Evolutionary conservation across 1,284 basidiomycete species (phyloP).

Genomic region (Entoloma clypeatum): DNA sequence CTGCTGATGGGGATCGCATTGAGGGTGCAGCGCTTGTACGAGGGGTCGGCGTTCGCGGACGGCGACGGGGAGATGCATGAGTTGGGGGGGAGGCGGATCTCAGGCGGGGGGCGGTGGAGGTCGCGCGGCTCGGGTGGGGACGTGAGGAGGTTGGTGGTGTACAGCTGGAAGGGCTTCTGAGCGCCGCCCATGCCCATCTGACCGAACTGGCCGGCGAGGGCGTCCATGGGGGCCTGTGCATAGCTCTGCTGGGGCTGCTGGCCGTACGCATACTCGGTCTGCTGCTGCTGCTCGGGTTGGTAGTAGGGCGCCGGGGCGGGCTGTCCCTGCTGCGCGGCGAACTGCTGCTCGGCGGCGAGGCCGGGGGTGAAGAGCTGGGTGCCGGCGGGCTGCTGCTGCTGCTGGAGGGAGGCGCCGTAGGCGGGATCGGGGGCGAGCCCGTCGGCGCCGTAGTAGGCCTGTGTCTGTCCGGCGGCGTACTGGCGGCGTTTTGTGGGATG

Average conservation of each 20-base stretch:
- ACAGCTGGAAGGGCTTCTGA: constrained; percentile 69
- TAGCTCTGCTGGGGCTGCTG: constrained; percentile 46
- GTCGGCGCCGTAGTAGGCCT: constrained; percentile 71
- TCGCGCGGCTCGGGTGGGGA: constrained; percentile 88
- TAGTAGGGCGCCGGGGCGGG: constrained; percentile 42
- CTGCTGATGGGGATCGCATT: constrained; percentile 94
- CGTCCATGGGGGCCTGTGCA: constrained; percentile 54
- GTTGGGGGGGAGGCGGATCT: constrained; percentile 83
- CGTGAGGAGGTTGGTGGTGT: constrained; percentile 86
- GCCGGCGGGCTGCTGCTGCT: constrained; percentile 43
- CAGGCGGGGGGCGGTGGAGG: constrained; percentile 78
- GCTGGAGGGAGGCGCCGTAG: constrained; percentile 33
- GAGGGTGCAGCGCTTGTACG: constrained; percentile 91
- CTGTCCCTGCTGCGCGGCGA: constrained; percentile 51
- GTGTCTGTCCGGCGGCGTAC: constrained; percentile 87
- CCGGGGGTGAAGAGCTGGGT: constrained; percentile 86
- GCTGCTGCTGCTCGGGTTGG: constrained; percentile 40
- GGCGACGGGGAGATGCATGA: constrained; percentile 81
- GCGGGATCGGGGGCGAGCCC: constrained; percentile 40
- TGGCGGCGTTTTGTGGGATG: constrained; percentile 70
- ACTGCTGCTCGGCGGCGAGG: constrained; percentile 61
- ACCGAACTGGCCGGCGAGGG: constrained; percentile 80
- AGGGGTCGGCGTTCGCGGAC: constrained; percentile 81
- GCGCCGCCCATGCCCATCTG: constrained; percentile 74
- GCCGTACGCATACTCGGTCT: constrained; percentile 47